Base-by-base conservation (phyloP, 2,329 filamentous ascomycete genomes). In the Mycosphaerelloides madeirae region DNA sequence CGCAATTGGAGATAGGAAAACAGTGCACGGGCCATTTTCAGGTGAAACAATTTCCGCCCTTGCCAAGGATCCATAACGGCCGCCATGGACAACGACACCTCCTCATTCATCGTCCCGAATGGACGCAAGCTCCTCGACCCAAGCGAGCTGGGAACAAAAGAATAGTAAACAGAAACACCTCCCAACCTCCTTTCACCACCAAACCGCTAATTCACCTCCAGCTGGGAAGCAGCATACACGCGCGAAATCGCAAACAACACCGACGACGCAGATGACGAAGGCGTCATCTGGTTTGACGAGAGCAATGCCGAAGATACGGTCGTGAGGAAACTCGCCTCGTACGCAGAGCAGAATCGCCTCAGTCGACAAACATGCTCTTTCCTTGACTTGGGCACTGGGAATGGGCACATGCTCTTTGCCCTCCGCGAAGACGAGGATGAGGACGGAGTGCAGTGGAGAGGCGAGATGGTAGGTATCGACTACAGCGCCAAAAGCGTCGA, bases 201-300 rank as follows among this genome's bases (percentile, higher is more conserved):
- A n/a, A n/a, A n/a, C n/a, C n/a, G n/a, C n/a, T 37, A 41, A 47
- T 29, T 44, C 13, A 29, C 33, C 42, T 33, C 49, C 43, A 65
- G 63, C 61, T 73, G 72, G 70, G 70, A 91, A 66, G 70, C 69
- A 15, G 79, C 87, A 52, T 93, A 94, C 72, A 72, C 75, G 1
- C 76, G 72, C 54, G 85, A 93, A 66, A 73, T 88, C 41, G 65
- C 71, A 48, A 91, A 93, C 69, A 80, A 90, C 66, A 69, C 78
- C 42, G 66, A 78, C 50, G 81, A 94, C 68, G 80, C 86, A 8
- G 68, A 78, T 44, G 87, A 95, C 72, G 84, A 84, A 48, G 91
- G 91, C 55, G 95, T 89, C 22, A 82, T 93, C 58, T 98, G 93
- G 93, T 98, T 98, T 76, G 85, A 89, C 65, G 93, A 97, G 70